Evolutionary conservation across 352 stramenopile genomes (phyloP).

Genomic region (Phytophthora aleatoria): DNA sequence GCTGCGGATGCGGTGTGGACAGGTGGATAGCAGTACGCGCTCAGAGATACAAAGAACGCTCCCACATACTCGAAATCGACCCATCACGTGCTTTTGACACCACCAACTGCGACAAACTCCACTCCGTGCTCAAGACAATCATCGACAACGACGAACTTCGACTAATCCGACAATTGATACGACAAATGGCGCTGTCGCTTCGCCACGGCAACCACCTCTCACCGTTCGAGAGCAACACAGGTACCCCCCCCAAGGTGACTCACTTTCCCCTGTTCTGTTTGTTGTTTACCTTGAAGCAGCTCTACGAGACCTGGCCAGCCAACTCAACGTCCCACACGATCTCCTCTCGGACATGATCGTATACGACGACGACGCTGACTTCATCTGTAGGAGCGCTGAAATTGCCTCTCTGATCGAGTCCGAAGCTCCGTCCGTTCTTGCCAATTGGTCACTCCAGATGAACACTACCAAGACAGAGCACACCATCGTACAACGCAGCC

Average conservation of each 20-base stretch:
- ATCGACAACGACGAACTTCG: conserved; percentile 10
- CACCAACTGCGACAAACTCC: too few relatives aligned
- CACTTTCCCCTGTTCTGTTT: conserved; percentile 9
- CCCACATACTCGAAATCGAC: background rate
- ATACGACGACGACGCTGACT: conserved; percentile 1
- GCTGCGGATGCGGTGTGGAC: conserved; percentile 17
- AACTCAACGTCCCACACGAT: background rate
- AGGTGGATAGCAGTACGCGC: conserved; percentile 12
- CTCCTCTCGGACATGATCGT: conserved; percentile 6
- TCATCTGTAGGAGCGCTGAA: conserved; percentile 1
- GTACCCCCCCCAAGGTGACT: conserved; percentile 7
- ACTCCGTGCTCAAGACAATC: background rate
- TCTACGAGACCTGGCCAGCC: background rate
- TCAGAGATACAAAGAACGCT: conserved; percentile 9
- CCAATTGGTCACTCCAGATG: conserved; percentile 12
- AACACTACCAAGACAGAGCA: conserved; percentile 17
- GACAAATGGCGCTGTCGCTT: background rate
- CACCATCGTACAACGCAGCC: conserved; percentile 5
- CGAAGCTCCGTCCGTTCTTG: background rate
- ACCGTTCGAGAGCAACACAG: conserved; percentile 14
- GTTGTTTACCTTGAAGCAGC: conserved; percentile 6
- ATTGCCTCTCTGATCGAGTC: background rate
- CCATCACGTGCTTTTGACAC: conserved; percentile 14
- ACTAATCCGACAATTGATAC: conserved; percentile 5
- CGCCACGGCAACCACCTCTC: background rate